phyloP scores from a whole-genome alignment of 2,329 filamentous ascomycete genomes.

The Venturia oleaginea region DNA sequence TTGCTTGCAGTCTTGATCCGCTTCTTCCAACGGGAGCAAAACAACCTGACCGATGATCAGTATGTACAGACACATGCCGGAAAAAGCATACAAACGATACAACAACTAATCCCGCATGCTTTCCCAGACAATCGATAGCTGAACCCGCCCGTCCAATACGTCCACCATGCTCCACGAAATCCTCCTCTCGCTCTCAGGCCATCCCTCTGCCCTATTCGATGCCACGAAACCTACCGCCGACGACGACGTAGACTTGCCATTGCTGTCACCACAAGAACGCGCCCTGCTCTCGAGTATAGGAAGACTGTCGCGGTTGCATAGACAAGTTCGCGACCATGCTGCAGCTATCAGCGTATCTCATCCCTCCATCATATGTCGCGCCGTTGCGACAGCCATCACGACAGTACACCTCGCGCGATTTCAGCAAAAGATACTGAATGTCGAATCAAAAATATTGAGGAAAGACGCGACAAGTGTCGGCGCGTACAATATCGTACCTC shows the following conservation, averaged over 20 bases:
- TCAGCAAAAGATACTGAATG: conserved; percentile 72
- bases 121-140: not conserved
- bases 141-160: not conserved
- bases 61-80: not conserved
- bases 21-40: conserved; percentile 6
- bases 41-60: not conserved
- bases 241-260: conserved; percentile 32
- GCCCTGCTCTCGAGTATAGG: conserved; percentile 71
- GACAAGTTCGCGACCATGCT: conserved; percentile 59
- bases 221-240: conserved; percentile 25
- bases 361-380: conserved; percentile 74
- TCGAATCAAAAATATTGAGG: conserved; percentile 68
- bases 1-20: conserved; percentile 10
- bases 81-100: not conserved
- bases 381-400: conserved; percentile 70
- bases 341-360: conserved; percentile 61
- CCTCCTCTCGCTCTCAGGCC: conserved; percentile 88
- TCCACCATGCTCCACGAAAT: conserved; percentile 89
- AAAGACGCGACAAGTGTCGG: conserved; percentile 74
- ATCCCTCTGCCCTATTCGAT: conserved; percentile 80
- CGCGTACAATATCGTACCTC: conserved; percentile 84
- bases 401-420: conserved; percentile 70
- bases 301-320: conserved; percentile 69
- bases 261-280: conserved; percentile 68
- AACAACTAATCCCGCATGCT: not conserved